A percentile compares a stretch with the other conserved stretches of the same genome.
phyloP scores from a whole-genome alignment of 345 rosid genomes.

The Erysimum cheiranthoides region DNA sequence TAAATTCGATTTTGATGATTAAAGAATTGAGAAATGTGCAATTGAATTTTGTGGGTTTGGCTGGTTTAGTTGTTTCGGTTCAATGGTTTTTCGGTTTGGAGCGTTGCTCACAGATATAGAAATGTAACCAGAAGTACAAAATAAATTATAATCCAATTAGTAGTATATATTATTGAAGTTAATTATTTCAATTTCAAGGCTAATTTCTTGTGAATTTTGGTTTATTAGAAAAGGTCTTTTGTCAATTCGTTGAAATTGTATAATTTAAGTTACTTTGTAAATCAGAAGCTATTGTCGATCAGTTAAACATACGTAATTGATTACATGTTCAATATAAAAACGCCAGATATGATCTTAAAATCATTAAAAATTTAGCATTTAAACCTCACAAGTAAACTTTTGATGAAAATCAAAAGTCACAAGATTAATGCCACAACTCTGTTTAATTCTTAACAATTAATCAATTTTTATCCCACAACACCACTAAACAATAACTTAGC shows the following conservation, averaged over 20 bases:
- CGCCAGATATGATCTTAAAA: background rate
- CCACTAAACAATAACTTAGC: constrained; percentile 30
- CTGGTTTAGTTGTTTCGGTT: constrained; percentile 1
- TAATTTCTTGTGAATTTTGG: background rate
- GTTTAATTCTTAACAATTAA: background rate
- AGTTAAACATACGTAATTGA: background rate
- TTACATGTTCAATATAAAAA: background rate
- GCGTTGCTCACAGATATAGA: background rate
- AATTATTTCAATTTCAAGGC: background rate
- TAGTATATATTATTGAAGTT: background rate
- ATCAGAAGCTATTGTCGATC: background rate
- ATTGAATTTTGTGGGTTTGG: background rate
- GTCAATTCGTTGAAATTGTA: background rate
- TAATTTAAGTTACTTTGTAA: background rate
- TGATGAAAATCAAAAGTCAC: constrained; percentile 13
- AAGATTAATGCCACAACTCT: background rate
- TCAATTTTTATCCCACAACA: constrained; percentile 9
- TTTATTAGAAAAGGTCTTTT: background rate
- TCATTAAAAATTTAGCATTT: background rate
- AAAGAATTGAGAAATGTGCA: background rate
- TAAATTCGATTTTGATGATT: constrained; percentile 47
- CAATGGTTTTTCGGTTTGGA: background rate
- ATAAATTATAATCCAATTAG: constrained; percentile 10
- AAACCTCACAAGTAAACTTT: background rate
- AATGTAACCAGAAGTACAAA: constrained; percentile 17